Evolutionary conservation across 2,329 filamentous ascomycete genomes (phyloP), one percentile per base, ranked within the genome.

Genomic region (Endoconidiophora polonica): DNA sequence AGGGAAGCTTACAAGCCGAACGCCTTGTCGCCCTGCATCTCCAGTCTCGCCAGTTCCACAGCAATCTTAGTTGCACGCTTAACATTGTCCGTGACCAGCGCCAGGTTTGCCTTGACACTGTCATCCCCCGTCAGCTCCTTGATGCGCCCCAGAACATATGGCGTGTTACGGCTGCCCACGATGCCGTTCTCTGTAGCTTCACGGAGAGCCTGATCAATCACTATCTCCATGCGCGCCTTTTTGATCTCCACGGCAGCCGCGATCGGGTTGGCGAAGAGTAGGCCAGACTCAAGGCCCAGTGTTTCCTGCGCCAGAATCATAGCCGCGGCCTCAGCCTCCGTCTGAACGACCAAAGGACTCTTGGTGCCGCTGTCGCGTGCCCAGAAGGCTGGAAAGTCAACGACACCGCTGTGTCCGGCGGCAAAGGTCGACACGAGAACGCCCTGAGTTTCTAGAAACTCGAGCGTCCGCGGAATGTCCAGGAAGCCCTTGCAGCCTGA

Each of bases 401-500:
- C 74, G 20, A 29, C 4, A 1, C 79, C 82, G 23, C 67, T 65
- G 37, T 85, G 75, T 1, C 84, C 86, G 63, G 94, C 86, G 22
- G 86, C 81, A 67, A 96, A 98, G 2, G 91, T 96, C 3, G 79
- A 83, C 1, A 95, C 87, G 37, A 81, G 74, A 20, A 86, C 87
- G 7, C 84, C 84, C 60, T 81, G 77, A 0, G 77, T 81, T 62
- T 81, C 78, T 18, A 81, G 68, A 57, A 72, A 73, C 67, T 98
- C 91, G 4, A 98, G 71, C 0, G 91, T 98, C 48, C 86, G 74
- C 2, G 83, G 79, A 53, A 95, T 87, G 61, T 98, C 91, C 37
- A 98, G 71, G 63, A 98, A 96, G 55, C 90, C 91, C 67, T 98
- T 98, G 67, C 86, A 93, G 12, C 91, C 91, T 56, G 84, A 86